These are phyloP conservation scores for Fistulina hepatica DNA, from an alignment of 1,284 basidiomycete species.

Conservation along the genomic window DNA sequence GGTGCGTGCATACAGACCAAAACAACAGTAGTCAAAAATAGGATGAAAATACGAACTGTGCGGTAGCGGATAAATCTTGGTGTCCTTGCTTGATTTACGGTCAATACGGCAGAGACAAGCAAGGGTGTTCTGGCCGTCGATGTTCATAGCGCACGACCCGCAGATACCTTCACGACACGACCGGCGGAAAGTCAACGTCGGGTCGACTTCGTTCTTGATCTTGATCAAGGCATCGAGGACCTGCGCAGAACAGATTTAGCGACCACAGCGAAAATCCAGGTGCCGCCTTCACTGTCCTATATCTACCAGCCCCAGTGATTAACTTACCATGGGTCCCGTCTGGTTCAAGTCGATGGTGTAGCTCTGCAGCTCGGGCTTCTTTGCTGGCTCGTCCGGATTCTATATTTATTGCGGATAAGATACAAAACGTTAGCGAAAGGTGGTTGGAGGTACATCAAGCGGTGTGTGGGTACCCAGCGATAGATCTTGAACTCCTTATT, in stretches of 20 bases:
- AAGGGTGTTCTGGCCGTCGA: slow-evolving; percentile 95
- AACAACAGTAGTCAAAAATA: too few species aligned
- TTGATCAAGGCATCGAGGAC: slow-evolving; percentile 92
- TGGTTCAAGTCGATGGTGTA: slow-evolving; percentile 92
- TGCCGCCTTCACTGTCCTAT: neutral
- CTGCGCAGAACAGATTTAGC: slow-evolving; percentile 25
- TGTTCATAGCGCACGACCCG: slow-evolving; percentile 98
- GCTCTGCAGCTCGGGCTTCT: slow-evolving; percentile 86
- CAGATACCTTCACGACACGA: slow-evolving; percentile 98
- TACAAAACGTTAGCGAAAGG: too few species aligned
- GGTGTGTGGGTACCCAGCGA: slow-evolving; percentile 63
- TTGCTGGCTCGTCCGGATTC: slow-evolving; percentile 93
- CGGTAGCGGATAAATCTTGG: slow-evolving; percentile 96
- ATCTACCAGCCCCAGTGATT: neutral
- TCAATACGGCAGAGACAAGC: slow-evolving; percentile 97
- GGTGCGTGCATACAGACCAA: too few species aligned
- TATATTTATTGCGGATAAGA: slow-evolving; percentile 26
- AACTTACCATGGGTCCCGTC: slow-evolving; percentile 85
- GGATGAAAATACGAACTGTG: slow-evolving; percentile 62
- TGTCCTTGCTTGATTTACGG: slow-evolving; percentile 57
- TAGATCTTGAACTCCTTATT: slow-evolving; percentile 94
- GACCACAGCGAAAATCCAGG: too few species aligned
- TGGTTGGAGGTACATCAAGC: neutral
- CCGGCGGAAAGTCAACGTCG: slow-evolving; percentile 92
- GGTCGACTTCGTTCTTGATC: slow-evolving; percentile 98